A percentile compares a stretch with the other conserved stretches of the same genome.
These are phyloP conservation scores for Bretziella fagacearum DNA, from an alignment of 2,329 filamentous ascomycete genomes.

Conservation along the genomic window DNA sequence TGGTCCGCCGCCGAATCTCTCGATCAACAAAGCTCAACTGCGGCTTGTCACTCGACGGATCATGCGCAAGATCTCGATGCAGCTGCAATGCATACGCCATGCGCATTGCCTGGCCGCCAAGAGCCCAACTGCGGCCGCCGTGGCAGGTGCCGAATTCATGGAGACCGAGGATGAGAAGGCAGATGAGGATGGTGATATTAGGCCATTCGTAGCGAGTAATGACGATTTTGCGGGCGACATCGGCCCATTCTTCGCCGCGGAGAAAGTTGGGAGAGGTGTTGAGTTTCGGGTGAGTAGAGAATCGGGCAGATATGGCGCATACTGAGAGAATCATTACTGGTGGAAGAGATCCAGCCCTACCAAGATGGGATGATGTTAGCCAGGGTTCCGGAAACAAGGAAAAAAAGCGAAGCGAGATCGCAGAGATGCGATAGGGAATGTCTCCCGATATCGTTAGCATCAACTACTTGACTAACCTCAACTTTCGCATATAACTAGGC, in stretches of 20 bases:
- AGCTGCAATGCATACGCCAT: constrained; percentile 95
- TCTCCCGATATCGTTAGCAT: neutral
- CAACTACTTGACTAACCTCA: constrained; percentile 35
- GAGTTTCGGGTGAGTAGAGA: constrained; percentile 74
- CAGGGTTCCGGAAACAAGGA: neutral
- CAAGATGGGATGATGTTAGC: constrained; percentile 14
- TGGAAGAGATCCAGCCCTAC: constrained; percentile 58
- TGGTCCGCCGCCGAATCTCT: constrained; percentile 79
- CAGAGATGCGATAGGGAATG: neutral
- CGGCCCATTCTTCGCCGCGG: constrained; percentile 81
- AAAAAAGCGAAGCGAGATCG: too few relatives aligned
- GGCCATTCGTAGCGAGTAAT: constrained; percentile 81
- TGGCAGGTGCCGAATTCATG: constrained; percentile 97
- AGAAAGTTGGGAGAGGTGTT: constrained; percentile 61
- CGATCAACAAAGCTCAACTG: constrained; percentile 79
- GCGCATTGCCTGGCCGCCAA: constrained; percentile 83
- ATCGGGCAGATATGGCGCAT: constrained; percentile 87
- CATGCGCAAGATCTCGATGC: constrained; percentile 77
- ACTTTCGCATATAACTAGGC: constrained; percentile 84
- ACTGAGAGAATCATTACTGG: constrained; percentile 87
- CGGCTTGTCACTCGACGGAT: constrained; percentile 33
- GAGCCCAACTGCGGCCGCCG: constrained; percentile 86
- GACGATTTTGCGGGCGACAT: constrained; percentile 71
- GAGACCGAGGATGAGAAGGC: constrained; percentile 70
- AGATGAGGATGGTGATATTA: constrained; percentile 89